A percentile compares a stretch with the other conserved stretches of the same genome.
phyloP scores from a whole-genome alignment of 768 basidiomycete genomes.

The Austroboletus festivus region DNA sequence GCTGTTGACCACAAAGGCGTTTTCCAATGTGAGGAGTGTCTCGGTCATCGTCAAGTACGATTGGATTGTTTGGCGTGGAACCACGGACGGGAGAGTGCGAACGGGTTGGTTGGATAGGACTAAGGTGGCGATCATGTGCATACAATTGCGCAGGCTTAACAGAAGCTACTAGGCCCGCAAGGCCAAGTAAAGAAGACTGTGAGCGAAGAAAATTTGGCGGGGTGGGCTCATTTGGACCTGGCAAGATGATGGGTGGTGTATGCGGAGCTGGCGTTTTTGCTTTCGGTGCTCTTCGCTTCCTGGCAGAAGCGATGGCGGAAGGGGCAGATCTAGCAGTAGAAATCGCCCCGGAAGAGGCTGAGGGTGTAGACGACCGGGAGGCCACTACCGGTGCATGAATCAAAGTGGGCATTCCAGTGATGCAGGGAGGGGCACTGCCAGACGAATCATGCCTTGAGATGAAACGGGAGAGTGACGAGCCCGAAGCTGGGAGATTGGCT shows the following conservation, averaged over 20 bases:
- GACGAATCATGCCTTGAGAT: slow-evolving; percentile 27
- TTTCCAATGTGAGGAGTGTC: slow-evolving; percentile 28
- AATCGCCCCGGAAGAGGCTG: slow-evolving; percentile 8
- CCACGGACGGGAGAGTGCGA: slow-evolving; percentile 43
- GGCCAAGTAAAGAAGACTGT: slow-evolving; percentile 67
- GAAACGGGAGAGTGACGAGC: slow-evolving; percentile 31
- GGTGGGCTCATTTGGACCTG: slow-evolving; percentile 56
- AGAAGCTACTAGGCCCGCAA: slow-evolving; percentile 66
- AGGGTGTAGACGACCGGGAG: slow-evolving; percentile 14
- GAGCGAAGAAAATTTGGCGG: slow-evolving; percentile 72
- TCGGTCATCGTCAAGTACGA: slow-evolving; percentile 62
- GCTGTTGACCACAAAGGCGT: neutral
- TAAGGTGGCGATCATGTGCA: slow-evolving; percentile 1
- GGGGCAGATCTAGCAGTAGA: slow-evolving; percentile 3
- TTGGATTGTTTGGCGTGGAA: slow-evolving; percentile 58
- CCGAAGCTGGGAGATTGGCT: slow-evolving; percentile 73
- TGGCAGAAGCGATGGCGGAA: slow-evolving; percentile 16
- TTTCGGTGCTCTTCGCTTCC: slow-evolving; percentile 35
- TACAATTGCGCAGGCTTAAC: slow-evolving; percentile 49
- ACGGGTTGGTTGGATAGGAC: slow-evolving; percentile 34
- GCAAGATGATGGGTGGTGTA: slow-evolving; percentile 57
- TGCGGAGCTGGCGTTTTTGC: slow-evolving; percentile 45
- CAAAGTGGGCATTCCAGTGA: neutral
- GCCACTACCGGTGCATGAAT: neutral
- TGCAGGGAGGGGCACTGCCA: slow-evolving; percentile 37